A percentile compares a stretch with the other conserved stretches of the same genome.
Conservation (phyloP, 2,329 filamentous ascomycete species). For the Colletotrichum lindemuthianum region DNA sequence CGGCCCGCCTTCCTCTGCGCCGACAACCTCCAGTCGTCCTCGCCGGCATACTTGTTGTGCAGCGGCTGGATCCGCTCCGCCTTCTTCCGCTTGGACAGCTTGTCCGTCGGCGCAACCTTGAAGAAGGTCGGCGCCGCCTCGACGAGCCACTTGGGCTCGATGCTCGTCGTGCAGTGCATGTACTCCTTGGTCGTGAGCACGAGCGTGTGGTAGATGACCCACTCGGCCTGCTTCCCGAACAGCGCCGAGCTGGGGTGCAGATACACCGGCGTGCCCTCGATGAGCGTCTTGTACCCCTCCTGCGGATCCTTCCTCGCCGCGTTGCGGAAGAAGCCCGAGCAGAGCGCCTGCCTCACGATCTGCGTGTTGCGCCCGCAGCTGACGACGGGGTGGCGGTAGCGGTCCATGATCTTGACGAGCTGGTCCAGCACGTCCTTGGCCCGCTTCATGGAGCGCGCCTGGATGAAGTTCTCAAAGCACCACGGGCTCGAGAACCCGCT, state of each 20-base stretch:
- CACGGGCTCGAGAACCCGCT: constrained; percentile 84
- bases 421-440: constrained; percentile 94
- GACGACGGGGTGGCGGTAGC: constrained; percentile 83
- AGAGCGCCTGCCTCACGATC: constrained; percentile 88
- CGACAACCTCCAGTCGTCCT: constrained; percentile 94
- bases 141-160: constrained; percentile 94
- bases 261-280: constrained; percentile 94
- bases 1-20: constrained; percentile 87
- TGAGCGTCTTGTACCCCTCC: constrained; percentile 97
- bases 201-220: constrained; percentile 92
- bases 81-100: constrained; percentile 89
- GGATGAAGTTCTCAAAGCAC: constrained; percentile 99
- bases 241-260: constrained; percentile 91
- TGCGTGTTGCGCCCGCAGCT: constrained; percentile 90
- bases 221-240: constrained; percentile 95
- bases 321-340: constrained; percentile 95
- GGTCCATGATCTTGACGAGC: constrained; percentile 91
- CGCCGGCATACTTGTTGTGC: constrained; percentile 90
- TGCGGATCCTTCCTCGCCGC: constrained; percentile 93
- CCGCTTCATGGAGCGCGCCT: constrained; percentile 86
- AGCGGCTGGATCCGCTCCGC: constrained; percentile 94
- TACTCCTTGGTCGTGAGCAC: constrained; percentile 97
- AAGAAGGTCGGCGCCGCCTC: constrained; percentile 99
- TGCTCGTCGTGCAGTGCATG: constrained; percentile 93
- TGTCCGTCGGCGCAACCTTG: constrained; percentile 91